Conservation (phyloP, 441 rosid genomes). For the Raphanus hybrid region DNA sequence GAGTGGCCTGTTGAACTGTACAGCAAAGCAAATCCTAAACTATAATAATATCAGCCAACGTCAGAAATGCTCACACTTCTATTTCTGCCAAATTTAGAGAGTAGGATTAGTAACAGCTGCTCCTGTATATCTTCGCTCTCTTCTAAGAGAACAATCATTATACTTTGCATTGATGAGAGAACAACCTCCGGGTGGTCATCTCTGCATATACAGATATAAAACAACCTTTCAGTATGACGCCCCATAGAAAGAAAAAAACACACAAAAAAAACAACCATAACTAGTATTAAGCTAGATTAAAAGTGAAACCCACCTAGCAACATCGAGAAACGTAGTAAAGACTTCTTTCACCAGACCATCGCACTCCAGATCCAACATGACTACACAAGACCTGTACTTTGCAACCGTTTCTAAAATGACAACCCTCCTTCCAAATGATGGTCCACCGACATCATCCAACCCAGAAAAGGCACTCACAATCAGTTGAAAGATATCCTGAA, state of each 20-base stretch:
- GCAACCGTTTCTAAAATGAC: slow-evolving; percentile 83
- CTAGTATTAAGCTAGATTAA: slow-evolving; percentile 27
- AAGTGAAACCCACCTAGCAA: slow-evolving; percentile 79
- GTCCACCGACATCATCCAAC: slow-evolving; percentile 66
- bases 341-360: slow-evolving; percentile 75
- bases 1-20: slow-evolving; percentile 35
- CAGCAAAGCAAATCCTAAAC: slow-evolving; percentile 8
- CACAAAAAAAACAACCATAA: not conserved
- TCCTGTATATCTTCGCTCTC: slow-evolving; percentile 94
- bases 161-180: slow-evolving; percentile 89
- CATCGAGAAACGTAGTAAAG: slow-evolving; percentile 82
- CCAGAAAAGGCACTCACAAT: slow-evolving; percentile 76
- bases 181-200: slow-evolving; percentile 97
- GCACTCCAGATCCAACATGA: slow-evolving; percentile 88
- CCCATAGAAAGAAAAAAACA: slow-evolving; percentile 7
- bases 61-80: slow-evolving; percentile 66
- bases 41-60: slow-evolving; percentile 25
- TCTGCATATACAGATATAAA: slow-evolving; percentile 55
- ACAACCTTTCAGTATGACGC: slow-evolving; percentile 18
- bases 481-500: slow-evolving; percentile 75
- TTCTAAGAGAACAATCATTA: slow-evolving; percentile 87
- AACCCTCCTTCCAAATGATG: slow-evolving; percentile 80
- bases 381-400: slow-evolving; percentile 82
- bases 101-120: slow-evolving; percentile 74
- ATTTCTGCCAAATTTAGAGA: slow-evolving; percentile 83